Base-by-base conservation (phyloP, 495 filamentous ascomycete species). In the Penicillium angulare region DNA sequence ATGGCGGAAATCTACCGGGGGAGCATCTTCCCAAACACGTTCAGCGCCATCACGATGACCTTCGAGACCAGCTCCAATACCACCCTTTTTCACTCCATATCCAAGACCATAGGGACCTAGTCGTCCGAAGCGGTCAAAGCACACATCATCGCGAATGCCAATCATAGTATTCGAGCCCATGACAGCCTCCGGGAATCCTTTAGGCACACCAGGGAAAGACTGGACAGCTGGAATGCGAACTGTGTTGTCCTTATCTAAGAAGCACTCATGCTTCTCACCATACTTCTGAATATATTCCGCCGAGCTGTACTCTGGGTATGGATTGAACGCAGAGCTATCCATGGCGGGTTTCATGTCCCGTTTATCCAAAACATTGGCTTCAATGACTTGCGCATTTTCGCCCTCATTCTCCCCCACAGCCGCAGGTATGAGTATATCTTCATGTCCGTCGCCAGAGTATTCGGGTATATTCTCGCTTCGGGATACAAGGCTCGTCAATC, bases 51-150 rank as follows among this genome's bases (percentile, higher is more conserved):
- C 89, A 20, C 77, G 80, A 40, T 96, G 87, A 26, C 88, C 89
- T 53, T 90, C 79, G 60, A 92, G 69, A 8, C 89, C 92, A 23
- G 88, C 82, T 0, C 92, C 92, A 15, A 84, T 81, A 7, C 93
- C 93, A 7, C 93, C 93, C 60, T 79, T 82, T 52, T 79, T 79
- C 15, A 75, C 66, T 17, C 81, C 85, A 58, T 97, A 97, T 13
- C 93, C 93, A 44, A 87, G 82, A 0, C 93, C 93, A 57, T 98
- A 98, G 0, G 92, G 86, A 0, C 90, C 95, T 21, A 92, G 78
- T 49, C 89, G 79, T 8, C 95, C 93, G 67, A 87, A 95, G 2
- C 93, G 81, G 45, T 98, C 93, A 68, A 96, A 97, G 73, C 93
- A 98, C 43, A 97, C 79, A 63, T 95, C 88, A 50, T 96, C 83